Evolutionary conservation across 495 filamentous ascomycete genomes (phyloP), one percentile per base, ranked within the genome.

Genomic region (Xylaria venustula): DNA sequence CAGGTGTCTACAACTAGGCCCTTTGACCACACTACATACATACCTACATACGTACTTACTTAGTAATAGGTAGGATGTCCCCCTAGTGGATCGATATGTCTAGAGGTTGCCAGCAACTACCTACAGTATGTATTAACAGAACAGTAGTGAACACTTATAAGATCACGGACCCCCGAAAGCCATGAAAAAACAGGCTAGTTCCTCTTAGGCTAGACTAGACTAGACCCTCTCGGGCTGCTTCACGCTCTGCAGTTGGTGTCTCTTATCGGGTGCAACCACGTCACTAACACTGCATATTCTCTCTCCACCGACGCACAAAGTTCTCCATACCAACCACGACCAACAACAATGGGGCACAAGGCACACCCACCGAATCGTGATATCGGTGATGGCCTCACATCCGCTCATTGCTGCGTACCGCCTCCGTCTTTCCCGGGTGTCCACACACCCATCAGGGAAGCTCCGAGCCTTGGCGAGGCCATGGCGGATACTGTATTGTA

Each of bases 201-300:
- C 37, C 14, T 40, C 7, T 40, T 45, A 12, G 42, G 17, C 17
- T 23, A 34, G 11, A n/a, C n/a, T n/a, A 34, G 30, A 34, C 5
- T 22, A 20, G 42, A 45, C 6, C 19, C 17, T 45, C 42, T 23
- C 6, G 17, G 19, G 42, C 22, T 17, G 19, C 17, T 6, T 7
- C 19, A 20, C 15, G 9, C 17, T 4, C 17, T 7, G 17, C 42
- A 36, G 28, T 9, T 3, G 28, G 37, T 20, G 30, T 46, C 40
- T 45, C 57, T 66, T 62, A 55, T 68, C 64, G 66, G 66, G 65
- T 64, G 66, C 61, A 58, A 71, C 66, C 68, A 71, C 68, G 68
- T 71, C 68, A 68, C 62, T 59, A 54, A 37, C 42, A 57, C 28
- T 67, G 66, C 61, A 71, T 49, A 63, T 34, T 56, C 20, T 40